A percentile compares a stretch with the other conserved stretches of the same genome.
phyloP scores from a whole-genome alignment of 2,329 filamentous ascomycete genomes.

The Ceratocystis cacaofunesta region DNA sequence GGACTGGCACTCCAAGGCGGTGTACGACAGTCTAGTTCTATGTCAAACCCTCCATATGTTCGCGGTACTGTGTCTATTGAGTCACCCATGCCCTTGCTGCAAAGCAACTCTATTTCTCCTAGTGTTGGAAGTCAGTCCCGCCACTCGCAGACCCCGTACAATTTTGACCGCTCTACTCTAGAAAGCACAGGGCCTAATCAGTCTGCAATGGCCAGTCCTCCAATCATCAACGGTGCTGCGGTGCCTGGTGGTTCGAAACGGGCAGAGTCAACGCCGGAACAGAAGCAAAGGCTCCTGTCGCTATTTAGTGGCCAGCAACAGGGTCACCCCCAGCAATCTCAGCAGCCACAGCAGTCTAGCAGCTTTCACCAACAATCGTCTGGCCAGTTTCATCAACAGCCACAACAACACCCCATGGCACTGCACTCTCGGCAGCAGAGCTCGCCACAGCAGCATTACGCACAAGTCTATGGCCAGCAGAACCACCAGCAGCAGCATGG shows the following conservation, averaged over 20 bases:
- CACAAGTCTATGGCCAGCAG: slow-evolving; percentile 10
- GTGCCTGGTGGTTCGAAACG: slow-evolving; percentile 22
- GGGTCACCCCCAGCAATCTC: not conserved
- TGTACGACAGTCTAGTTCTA: slow-evolving; percentile 10
- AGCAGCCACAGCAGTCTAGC: not conserved
- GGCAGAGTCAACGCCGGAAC: slow-evolving; percentile 27
- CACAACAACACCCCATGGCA: slow-evolving; percentile 3
- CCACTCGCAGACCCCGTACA: slow-evolving; percentile 16
- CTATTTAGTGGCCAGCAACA: slow-evolving; percentile 37
- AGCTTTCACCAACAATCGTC: not conserved
- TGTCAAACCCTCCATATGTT: slow-evolving; percentile 13
- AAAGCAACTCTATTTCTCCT: slow-evolving; percentile 13
- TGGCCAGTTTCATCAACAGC: slow-evolving; percentile 7
- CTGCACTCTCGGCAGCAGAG: slow-evolving; percentile 1
- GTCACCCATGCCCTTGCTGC: slow-evolving; percentile 9
- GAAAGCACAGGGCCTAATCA: slow-evolving; percentile 16
- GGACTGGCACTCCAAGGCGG: slow-evolving; percentile 16
- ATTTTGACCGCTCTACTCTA: slow-evolving; percentile 13
- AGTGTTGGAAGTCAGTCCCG: slow-evolving; percentile 16
- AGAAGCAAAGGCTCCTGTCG: slow-evolving; percentile 38
- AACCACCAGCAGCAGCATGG: slow-evolving; percentile 3
- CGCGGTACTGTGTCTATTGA: slow-evolving; percentile 15
- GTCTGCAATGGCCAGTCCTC: slow-evolving; percentile 20
- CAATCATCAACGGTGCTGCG: slow-evolving; percentile 22
- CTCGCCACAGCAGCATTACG: slow-evolving; percentile 15